A percentile compares a stretch with the other conserved stretches of the same genome.
phyloP scores from a whole-genome alignment of 768 basidiomycete species.

The Russula virescens region DNA sequence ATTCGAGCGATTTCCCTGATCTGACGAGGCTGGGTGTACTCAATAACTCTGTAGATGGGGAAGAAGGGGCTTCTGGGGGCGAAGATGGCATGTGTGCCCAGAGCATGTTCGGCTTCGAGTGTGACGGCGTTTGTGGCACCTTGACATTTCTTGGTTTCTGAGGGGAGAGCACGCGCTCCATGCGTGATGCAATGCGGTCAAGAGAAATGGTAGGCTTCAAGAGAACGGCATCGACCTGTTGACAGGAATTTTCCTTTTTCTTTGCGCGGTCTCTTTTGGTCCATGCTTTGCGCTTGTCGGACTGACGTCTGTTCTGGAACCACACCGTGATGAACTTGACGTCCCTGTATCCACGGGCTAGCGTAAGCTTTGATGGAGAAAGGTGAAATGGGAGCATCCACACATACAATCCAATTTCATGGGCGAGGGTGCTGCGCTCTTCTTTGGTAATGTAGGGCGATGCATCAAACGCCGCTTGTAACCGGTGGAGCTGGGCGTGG shows the following conservation, averaged over 20 bases:
- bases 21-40: slow-evolving; percentile 42
- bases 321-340: slow-evolving; percentile 22
- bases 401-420: slow-evolving; percentile 10
- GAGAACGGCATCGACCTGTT: slow-evolving; percentile 20
- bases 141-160: slow-evolving; percentile 14
- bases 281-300: slow-evolving; percentile 24
- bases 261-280: slow-evolving; percentile 21
- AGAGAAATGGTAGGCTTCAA: slow-evolving; percentile 34
- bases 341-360: slow-evolving; percentile 4
- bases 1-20: slow-evolving; percentile 56
- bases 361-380: neutral
- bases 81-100: slow-evolving; percentile 53
- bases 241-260: slow-evolving; percentile 17
- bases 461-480: slow-evolving; percentile 12
- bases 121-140: slow-evolving; percentile 2
- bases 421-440: slow-evolving; percentile 8
- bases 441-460: slow-evolving; percentile 15
- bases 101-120: slow-evolving; percentile 18
- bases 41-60: slow-evolving; percentile 38
- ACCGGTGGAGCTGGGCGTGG: slow-evolving; percentile 9
- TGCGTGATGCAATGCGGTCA: slow-evolving; percentile 54
- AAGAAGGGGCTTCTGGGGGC: slow-evolving; percentile 49
- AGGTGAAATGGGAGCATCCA: neutral
- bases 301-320: slow-evolving; percentile 25
- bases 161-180: slow-evolving; percentile 35